Conservation (phyloP, 768 basidiomycete species). For the Agrocybe praecox region DNA sequence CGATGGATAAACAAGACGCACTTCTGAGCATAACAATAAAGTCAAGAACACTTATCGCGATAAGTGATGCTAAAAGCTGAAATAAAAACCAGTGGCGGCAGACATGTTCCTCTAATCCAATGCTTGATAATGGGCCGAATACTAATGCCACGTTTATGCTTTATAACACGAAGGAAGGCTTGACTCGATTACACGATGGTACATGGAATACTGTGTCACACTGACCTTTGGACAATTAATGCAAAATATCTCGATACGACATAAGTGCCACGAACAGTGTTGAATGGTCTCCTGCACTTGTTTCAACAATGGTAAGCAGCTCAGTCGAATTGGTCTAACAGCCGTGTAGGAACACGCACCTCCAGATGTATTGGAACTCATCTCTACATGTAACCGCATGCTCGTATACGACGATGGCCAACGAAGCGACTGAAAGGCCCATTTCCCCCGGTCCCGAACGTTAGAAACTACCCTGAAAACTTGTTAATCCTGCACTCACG, state of each 20-base stretch:
- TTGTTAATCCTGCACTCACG: neutral
- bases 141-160: neutral
- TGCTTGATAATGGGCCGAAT: neutral
- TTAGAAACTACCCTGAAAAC: neutral
- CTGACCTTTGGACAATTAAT: neutral
- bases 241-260: neutral
- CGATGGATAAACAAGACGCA: neutral
- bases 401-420: neutral
- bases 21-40: constrained; percentile 3
- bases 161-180: neutral
- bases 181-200: neutral
- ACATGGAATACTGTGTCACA: neutral
- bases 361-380: constrained; percentile 1
- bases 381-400: neutral
- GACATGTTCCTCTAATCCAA: neutral
- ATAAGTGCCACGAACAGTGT: neutral
- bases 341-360: neutral
- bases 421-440: neutral
- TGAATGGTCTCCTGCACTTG: constrained; percentile 1
- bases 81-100: constrained; percentile 1
- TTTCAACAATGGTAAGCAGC: too few species aligned
- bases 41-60: neutral
- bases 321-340: too few species aligned
- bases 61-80: neutral
- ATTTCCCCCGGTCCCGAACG: neutral